These are phyloP conservation scores for Alternaria viburni DNA, from an alignment of 2,329 filamentous ascomycete species.

Conservation along the genomic window DNA sequence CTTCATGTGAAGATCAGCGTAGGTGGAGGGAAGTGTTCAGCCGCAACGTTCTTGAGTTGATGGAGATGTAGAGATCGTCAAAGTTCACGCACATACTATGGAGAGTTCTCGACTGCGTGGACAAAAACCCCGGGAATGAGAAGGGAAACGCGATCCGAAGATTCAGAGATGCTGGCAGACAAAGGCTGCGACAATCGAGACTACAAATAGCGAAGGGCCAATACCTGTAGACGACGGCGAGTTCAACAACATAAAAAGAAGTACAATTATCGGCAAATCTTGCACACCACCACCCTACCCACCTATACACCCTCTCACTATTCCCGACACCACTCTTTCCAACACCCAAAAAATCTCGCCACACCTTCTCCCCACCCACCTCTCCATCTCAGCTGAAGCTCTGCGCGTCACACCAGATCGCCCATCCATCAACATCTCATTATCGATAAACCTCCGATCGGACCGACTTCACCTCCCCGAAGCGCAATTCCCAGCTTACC, in stretches of 20 bases:
- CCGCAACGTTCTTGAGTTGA: neutral
- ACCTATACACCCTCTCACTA: neutral
- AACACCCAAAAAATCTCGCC: neutral
- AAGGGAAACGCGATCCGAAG: neutral
- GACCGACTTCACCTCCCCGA: neutral
- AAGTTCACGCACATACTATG: neutral
- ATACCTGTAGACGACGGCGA: neutral
- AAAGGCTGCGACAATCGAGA: neutral
- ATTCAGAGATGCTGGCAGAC: neutral
- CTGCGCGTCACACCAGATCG: neutral
- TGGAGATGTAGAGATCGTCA: neutral
- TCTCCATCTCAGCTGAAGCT: neutral
- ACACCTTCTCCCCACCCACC: neutral
- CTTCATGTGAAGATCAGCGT: neutral
- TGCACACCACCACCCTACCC: neutral
- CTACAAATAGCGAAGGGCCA: neutral
- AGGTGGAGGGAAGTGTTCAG: no score
- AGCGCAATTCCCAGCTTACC: neutral
- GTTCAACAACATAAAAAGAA: neutral
- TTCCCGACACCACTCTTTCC: neutral
- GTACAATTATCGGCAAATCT: neutral
- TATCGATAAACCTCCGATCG: neutral
- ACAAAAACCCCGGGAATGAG: neutral
- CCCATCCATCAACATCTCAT: neutral
- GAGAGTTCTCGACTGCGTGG: neutral